phyloP scores from a whole-genome alignment of 345 rosid species.

The Balakata baccata region DNA sequence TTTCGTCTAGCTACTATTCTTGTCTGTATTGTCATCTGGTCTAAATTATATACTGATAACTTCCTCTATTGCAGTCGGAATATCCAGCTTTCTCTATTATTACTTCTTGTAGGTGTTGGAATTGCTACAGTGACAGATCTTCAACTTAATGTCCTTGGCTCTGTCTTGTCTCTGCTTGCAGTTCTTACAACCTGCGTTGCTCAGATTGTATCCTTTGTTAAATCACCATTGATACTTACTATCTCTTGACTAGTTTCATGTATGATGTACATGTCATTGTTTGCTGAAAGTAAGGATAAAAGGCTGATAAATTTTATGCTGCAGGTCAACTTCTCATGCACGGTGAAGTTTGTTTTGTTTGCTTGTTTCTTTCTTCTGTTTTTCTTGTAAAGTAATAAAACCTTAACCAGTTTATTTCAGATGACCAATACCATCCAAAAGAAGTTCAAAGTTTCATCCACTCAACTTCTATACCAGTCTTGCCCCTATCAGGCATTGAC shows the following conservation, averaged over 20 bases:
- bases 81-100: slow-evolving; percentile 67
- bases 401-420: slow-evolving; percentile 62
- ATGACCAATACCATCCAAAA: slow-evolving; percentile 99
- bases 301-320: neutral
- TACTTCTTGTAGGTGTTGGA: slow-evolving; percentile 98
- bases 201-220: slow-evolving; percentile 87
- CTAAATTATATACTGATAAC: slow-evolving; percentile 20
- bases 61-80: slow-evolving; percentile 61
- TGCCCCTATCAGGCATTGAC: slow-evolving; percentile 98
- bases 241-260: slow-evolving; percentile 10
- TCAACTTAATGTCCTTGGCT: slow-evolving; percentile 92
- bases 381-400: slow-evolving; percentile 16
- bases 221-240: slow-evolving; percentile 17
- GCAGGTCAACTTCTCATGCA: neutral
- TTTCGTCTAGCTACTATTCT: neutral
- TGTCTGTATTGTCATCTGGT: neutral
- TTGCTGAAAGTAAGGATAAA: neutral
- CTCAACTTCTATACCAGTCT: slow-evolving; percentile 97
- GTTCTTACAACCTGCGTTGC: slow-evolving; percentile 95
- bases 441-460: slow-evolving; percentile 98
- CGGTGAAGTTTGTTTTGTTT: neutral
- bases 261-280: slow-evolving; percentile 6
- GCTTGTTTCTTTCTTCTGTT: slow-evolving; percentile 3
- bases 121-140: slow-evolving; percentile 99
- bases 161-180: slow-evolving; percentile 86